A percentile compares a stretch with the other conserved stretches of the same genome.
These are phyloP conservation scores for Debaryomyces psychrophilus DNA, from an alignment of 1,139 yeast species.

Conservation along the genomic window DNA sequence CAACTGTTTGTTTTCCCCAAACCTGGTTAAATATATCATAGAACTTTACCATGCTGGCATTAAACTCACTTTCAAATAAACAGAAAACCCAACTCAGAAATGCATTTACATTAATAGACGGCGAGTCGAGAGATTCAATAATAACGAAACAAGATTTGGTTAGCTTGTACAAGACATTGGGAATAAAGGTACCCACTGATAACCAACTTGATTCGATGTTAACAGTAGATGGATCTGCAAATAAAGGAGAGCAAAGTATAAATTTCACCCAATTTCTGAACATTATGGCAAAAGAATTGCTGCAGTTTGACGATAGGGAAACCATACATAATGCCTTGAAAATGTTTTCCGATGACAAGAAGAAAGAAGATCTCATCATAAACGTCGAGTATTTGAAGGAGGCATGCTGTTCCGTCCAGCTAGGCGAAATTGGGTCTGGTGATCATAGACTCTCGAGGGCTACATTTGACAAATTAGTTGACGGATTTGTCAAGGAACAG, in stretches of 20 bases:
- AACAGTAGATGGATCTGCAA: conserved; percentile 24
- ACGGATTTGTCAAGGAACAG: conserved; percentile 60
- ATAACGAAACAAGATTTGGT: conserved; percentile 63
- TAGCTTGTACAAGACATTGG: conserved; percentile 54
- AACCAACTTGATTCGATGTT: conserved; percentile 56
- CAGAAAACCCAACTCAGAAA: conserved; percentile 50
- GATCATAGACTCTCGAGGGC: conserved; percentile 56
- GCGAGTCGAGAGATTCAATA: conserved; percentile 72
- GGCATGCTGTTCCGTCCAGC: conserved; percentile 49
- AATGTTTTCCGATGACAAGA: conserved; percentile 53
- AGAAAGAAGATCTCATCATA: conserved; percentile 39
- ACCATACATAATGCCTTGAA: conserved; percentile 67
- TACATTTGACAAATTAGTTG: conserved; percentile 55
- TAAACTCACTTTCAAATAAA: conserved; percentile 42
- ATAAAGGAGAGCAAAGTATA: conserved; percentile 39
- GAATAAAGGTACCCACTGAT: conserved; percentile 45
- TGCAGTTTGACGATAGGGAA: conserved; percentile 58
- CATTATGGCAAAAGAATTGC: conserved; percentile 63
- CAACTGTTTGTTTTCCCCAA: background rate
- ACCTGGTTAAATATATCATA: background rate
- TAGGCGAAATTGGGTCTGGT: conserved; percentile 47
- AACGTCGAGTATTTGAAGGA: conserved; percentile 55
- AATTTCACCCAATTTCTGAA: conserved; percentile 74
- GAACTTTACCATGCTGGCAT: conserved; percentile 25
- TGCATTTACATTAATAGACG: conserved; percentile 71